These are phyloP conservation scores for Yamadazyma oceani DNA, from an alignment of 1,139 yeast species.

Conservation along the genomic window DNA sequence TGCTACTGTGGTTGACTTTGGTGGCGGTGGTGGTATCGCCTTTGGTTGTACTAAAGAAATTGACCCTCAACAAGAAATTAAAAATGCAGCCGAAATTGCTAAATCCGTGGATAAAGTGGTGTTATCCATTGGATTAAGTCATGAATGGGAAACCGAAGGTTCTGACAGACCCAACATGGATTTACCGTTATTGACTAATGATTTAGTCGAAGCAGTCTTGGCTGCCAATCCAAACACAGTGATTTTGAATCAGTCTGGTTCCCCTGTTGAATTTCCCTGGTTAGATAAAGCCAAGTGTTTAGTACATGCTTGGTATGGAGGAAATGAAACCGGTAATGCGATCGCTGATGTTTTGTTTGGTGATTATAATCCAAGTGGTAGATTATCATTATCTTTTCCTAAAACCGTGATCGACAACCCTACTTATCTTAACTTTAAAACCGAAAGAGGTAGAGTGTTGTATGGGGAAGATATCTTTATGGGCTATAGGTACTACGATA, in stretches of 20 bases:
- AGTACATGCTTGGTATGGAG: conserved; percentile 50
- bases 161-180: conserved; percentile 31
- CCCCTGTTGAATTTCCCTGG: conserved; percentile 66
- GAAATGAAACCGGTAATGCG: conserved; percentile 27
- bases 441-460: conserved; percentile 49
- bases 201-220: conserved; percentile 44
- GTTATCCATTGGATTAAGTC: conserved; percentile 39
- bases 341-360: conserved; percentile 28
- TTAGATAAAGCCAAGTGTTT: conserved; percentile 42
- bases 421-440: conserved; percentile 37
- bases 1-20: conserved; percentile 19
- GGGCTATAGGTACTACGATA: conserved; percentile 62
- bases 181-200: conserved; percentile 49
- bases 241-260: conserved; percentile 59
- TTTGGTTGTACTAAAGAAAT: conserved; percentile 26
- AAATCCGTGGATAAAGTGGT: conserved; percentile 37
- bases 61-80: conserved; percentile 23
- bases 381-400: conserved; percentile 45
- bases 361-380: conserved; percentile 30
- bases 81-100: conserved; percentile 28
- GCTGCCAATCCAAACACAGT: conserved; percentile 52
- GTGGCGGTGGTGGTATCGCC: conserved; percentile 30
- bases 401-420: conserved; percentile 41
- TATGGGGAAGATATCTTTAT: conserved; percentile 60
- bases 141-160: conserved; percentile 38